These are phyloP conservation scores for Hanseniaspora valbyensis DNA, from an alignment of 805 yeast genomes.

Conservation along the genomic window DNA sequence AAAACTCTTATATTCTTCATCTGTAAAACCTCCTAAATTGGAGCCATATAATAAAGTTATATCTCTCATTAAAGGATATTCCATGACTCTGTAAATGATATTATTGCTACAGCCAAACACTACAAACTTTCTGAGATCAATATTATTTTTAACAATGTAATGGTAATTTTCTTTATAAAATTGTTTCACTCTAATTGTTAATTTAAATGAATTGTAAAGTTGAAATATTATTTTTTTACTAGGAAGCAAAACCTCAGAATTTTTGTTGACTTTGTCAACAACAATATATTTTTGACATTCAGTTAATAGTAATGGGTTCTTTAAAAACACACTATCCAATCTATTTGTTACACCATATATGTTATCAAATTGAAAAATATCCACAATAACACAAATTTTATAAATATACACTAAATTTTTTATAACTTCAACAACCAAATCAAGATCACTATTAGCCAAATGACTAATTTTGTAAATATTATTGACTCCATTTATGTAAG, in stretches of 20 bases:
- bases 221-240: slow-evolving; percentile 57
- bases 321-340: slow-evolving; percentile 52
- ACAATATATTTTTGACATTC: slow-evolving; percentile 77
- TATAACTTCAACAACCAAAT: slow-evolving; percentile 71
- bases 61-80: slow-evolving; percentile 52
- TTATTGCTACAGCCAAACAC: slow-evolving; percentile 80
- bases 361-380: slow-evolving; percentile 80
- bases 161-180: slow-evolving; percentile 68
- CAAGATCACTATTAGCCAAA: slow-evolving; percentile 69
- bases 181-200: slow-evolving; percentile 61
- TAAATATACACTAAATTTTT: slow-evolving; percentile 85
- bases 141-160: slow-evolving; percentile 37
- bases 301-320: slow-evolving; percentile 52
- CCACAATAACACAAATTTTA: slow-evolving; percentile 61
- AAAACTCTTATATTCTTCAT: slow-evolving; percentile 18
- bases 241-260: slow-evolving; percentile 34
- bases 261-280: slow-evolving; percentile 15
- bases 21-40: neutral
- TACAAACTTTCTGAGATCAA: slow-evolving; percentile 76
- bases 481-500: slow-evolving; percentile 80
- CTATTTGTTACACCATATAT: slow-evolving; percentile 81
- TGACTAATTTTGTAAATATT: slow-evolving; percentile 66
- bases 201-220: slow-evolving; percentile 66
- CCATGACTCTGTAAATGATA: slow-evolving; percentile 64
- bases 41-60: neutral